phyloP scores from a whole-genome alignment of 2,329 filamentous ascomycete genomes.

The Aspergillus hortae region DNA sequence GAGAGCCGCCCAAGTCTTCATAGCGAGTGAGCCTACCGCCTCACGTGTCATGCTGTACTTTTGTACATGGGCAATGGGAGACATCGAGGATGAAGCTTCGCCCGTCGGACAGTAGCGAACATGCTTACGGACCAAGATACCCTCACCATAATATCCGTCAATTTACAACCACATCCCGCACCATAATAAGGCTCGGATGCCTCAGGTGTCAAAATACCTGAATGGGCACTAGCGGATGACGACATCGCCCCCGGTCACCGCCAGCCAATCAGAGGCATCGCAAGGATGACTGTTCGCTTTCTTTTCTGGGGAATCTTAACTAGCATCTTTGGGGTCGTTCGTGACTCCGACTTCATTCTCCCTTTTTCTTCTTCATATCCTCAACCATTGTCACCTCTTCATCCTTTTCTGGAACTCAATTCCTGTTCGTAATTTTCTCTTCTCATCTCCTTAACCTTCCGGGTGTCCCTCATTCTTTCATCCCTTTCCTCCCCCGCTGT shows the following conservation, averaged over 20 bases:
- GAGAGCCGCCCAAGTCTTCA: no score
- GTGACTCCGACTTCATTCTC: not conserved
- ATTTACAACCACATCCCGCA: no score
- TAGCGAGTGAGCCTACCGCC: no score
- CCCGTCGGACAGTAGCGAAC: no score
- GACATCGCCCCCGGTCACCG: constrained; percentile 11
- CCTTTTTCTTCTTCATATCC: not conserved
- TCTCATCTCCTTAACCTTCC: not conserved
- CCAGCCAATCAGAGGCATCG: constrained; percentile 10
- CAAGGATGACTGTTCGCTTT: constrained; percentile 7
- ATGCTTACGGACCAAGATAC: no score
- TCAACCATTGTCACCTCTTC: not conserved
- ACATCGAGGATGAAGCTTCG: no score
- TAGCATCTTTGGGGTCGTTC: constrained; percentile 11
- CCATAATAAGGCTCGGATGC: not conserved
- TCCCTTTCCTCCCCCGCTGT: constrained; percentile 19
- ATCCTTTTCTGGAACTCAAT: not conserved
- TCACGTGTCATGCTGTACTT: no score
- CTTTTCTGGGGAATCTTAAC: constrained; percentile 1
- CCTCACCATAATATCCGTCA: no score
- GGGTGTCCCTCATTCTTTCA: not conserved
- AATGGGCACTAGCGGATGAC: constrained; percentile 15
- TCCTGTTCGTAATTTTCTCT: not conserved
- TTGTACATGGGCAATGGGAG: no score
- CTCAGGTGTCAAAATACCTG: constrained; percentile 4